These are phyloP conservation scores for Toxoplasma gondii DNA, from an alignment of 169 alveolate genomes.

Conservation along the genomic window DNA sequence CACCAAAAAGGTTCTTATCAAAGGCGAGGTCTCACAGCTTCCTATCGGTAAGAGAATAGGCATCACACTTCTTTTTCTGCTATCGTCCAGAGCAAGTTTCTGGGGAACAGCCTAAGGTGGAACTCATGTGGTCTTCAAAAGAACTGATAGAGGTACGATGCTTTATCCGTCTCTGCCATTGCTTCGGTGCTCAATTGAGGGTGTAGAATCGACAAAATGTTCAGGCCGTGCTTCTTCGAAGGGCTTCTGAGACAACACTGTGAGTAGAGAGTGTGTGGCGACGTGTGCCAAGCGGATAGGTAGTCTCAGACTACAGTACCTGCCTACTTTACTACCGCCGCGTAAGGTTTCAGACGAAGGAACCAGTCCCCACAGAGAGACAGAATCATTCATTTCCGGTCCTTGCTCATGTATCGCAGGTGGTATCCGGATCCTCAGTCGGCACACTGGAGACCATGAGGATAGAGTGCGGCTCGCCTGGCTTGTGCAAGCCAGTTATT, in stretches of 20 bases:
- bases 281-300: too few relatives aligned
- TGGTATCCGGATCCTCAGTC: slow-evolving; percentile 37
- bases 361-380: too few relatives aligned
- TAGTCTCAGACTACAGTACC: too few relatives aligned
- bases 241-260: too few relatives aligned
- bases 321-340: too few relatives aligned
- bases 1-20: slow-evolving; percentile 80
- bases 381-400: too few relatives aligned
- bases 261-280: too few relatives aligned
- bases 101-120: neutral
- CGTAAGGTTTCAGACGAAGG: too few relatives aligned
- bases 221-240: too few relatives aligned
- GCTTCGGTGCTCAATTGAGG: neutral
- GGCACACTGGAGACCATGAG: slow-evolving; percentile 28
- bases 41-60: slow-evolving; percentile 65
- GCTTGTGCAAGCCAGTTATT: too few relatives aligned
- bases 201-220: too few relatives aligned
- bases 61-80: neutral
- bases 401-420: neutral
- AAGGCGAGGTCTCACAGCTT: slow-evolving; percentile 75
- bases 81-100: neutral
- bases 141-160: neutral
- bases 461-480: neutral
- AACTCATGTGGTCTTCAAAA: neutral
- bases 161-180: neutral